Evolutionary conservation across 2,329 filamentous ascomycete genomes (phyloP).

Genomic region (Botrytis sinoallii): DNA sequence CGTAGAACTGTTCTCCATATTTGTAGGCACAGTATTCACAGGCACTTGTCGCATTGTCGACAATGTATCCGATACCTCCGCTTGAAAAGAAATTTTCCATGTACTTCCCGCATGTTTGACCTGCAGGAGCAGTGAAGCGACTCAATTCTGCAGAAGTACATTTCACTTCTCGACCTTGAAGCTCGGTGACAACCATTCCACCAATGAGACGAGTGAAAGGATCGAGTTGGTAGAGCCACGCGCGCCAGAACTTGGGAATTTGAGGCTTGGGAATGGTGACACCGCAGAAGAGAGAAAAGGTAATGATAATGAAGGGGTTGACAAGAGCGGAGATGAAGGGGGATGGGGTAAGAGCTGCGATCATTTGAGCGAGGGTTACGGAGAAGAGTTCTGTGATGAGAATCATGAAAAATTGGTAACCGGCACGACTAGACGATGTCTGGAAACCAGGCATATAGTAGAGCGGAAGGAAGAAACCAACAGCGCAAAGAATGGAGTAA

Average conservation of each 20-base stretch:
- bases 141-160: slow-evolving; percentile 64
- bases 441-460: slow-evolving; percentile 83
- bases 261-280: slow-evolving; percentile 76
- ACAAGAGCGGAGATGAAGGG: slow-evolving; percentile 76
- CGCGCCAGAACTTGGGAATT: slow-evolving; percentile 75
- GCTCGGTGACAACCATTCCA: slow-evolving; percentile 75
- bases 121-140: slow-evolving; percentile 62
- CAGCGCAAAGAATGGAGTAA: slow-evolving; percentile 76
- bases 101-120: slow-evolving; percentile 70
- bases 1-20: slow-evolving; percentile 77
- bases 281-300: slow-evolving; percentile 82
- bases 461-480: slow-evolving; percentile 76
- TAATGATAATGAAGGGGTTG: slow-evolving; percentile 80
- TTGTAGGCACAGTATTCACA: slow-evolving; percentile 83
- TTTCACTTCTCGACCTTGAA: slow-evolving; percentile 61
- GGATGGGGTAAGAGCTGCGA: slow-evolving; percentile 74
- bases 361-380: slow-evolving; percentile 72
- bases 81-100: slow-evolving; percentile 66
- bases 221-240: slow-evolving; percentile 79
- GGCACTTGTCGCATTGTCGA: slow-evolving; percentile 58
- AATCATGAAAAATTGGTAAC: slow-evolving; percentile 84
- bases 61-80: slow-evolving; percentile 71
- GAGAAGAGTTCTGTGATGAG: slow-evolving; percentile 82
- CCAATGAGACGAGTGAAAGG: slow-evolving; percentile 80
- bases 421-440: slow-evolving; percentile 60